Conservation (phyloP, 345 rosid species). For the Sapria himalayana region DNA sequence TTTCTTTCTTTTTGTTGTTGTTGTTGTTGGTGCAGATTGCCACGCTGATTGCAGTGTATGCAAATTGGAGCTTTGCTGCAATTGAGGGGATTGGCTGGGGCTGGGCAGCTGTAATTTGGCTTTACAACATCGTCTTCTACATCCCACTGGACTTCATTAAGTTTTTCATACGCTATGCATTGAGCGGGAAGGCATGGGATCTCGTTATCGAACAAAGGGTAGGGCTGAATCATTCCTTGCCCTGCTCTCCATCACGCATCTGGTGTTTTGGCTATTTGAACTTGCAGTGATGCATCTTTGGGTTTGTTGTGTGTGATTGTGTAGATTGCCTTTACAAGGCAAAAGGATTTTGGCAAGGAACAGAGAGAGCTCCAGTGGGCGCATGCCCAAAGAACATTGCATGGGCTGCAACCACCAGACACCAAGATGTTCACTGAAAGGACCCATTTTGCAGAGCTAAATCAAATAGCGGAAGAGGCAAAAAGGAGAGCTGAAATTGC, state of each 20-base stretch:
- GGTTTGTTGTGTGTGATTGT: conserved; percentile 5
- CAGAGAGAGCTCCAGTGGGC: conserved; percentile 99
- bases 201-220: conserved; percentile 98
- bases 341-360: conserved; percentile 92
- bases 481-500: conserved; percentile 97
- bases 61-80: conserved; percentile 85
- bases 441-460: conserved; percentile 67
- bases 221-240: conserved; percentile 9
- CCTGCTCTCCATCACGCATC: no score
- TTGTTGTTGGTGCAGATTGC: conserved; percentile 89
- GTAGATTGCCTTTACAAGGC: conserved; percentile 92
- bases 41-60: conserved; percentile 87
- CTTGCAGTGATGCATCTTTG: background rate
- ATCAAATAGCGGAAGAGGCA: conserved; percentile 94
- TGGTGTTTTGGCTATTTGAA: background rate
- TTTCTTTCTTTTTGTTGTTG: conserved; percentile 6
- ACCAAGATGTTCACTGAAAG: conserved; percentile 80
- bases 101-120: conserved; percentile 99
- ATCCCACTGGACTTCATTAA: conserved; percentile 79
- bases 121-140: conserved; percentile 67
- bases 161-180: conserved; percentile 76
- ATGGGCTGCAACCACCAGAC: conserved; percentile 86
- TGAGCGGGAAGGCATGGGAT: conserved; percentile 99
- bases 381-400: conserved; percentile 91
- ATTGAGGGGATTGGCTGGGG: conserved; percentile 99